Evolutionary conservation across 2,329 filamentous ascomycete genomes (phyloP).

Genomic region (Cercospora beticola): DNA sequence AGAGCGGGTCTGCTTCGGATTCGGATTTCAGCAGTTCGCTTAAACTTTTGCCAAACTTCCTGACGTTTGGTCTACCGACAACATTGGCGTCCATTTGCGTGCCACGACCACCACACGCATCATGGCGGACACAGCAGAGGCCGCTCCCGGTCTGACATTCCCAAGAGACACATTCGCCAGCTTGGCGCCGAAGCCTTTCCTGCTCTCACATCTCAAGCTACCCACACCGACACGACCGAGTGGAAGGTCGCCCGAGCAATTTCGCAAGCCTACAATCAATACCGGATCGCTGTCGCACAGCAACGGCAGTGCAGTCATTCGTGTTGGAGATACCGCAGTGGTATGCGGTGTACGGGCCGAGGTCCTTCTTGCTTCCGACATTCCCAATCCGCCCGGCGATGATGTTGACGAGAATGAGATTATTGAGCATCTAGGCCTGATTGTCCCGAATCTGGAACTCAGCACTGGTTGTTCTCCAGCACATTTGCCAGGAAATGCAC

Average conservation of each 20-base stretch:
- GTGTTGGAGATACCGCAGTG: conserved; percentile 86
- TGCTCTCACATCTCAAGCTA: conserved; percentile 81
- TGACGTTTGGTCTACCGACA: background rate
- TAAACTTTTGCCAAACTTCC: background rate
- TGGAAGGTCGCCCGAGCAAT: conserved; percentile 68
- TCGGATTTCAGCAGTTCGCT: background rate
- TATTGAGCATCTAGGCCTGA: conserved; percentile 60
- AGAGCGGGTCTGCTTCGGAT: background rate
- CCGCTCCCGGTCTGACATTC: conserved; percentile 46
- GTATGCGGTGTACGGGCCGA: conserved; percentile 91
- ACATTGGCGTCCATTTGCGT: background rate
- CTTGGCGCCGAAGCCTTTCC: conserved; percentile 82
- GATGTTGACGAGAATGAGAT: conserved; percentile 31
- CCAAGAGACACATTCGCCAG: conserved; percentile 77
- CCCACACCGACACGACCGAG: conserved; percentile 71
- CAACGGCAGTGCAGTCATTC: conserved; percentile 84
- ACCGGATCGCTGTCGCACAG: conserved; percentile 82
- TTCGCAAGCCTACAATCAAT: conserved; percentile 73
- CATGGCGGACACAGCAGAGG: conserved; percentile 1
- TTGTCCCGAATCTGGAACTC: conserved; percentile 92
- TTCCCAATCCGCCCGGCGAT: conserved; percentile 59
- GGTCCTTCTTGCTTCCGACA: conserved; percentile 71
- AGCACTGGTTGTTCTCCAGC: conserved; percentile 85
- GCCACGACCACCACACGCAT: background rate
- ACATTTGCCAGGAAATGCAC: conserved; percentile 80